These are phyloP conservation scores for Fraxinus dipetala DNA, from an alignment of 305 asterid genomes.

Conservation along the genomic window DNA sequence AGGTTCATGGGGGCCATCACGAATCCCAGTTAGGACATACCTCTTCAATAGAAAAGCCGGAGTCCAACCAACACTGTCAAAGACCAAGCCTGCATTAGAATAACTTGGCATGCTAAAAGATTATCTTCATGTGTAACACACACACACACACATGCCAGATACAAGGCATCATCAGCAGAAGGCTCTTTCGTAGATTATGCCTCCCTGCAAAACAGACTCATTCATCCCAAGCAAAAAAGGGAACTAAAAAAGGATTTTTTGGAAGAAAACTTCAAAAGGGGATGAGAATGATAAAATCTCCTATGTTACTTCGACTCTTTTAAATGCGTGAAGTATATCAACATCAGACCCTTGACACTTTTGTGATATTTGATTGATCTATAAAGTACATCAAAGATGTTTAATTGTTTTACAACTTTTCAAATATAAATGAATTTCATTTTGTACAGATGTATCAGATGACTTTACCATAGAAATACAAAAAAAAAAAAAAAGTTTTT, in stretches of 20 bases:
- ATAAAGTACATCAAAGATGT: background rate
- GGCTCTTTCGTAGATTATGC: background rate
- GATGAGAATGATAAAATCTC: background rate
- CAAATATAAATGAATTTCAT: background rate
- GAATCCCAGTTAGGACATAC: conserved; percentile 81
- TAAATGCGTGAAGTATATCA: background rate
- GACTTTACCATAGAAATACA: background rate
- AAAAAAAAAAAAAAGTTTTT: too few relatives aligned
- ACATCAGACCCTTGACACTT: background rate
- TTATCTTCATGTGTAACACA: background rate
- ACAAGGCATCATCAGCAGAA: background rate
- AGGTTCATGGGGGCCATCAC: conserved; percentile 92
- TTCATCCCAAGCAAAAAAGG: background rate
- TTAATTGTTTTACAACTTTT: background rate
- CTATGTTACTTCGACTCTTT: background rate
- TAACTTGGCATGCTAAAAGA: conserved; percentile 19
- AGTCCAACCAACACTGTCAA: conserved; percentile 85
- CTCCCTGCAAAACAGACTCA: background rate
- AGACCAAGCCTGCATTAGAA: conserved; percentile 27
- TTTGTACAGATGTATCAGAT: background rate
- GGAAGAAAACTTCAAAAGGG: background rate
- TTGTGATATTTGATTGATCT: background rate
- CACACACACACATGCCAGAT: background rate
- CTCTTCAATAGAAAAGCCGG: conserved; percentile 90
- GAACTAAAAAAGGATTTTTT: background rate